Percentiles rank a stretch among this genome's conserved stretches.
Conservation (phyloP, 2,329 filamentous ascomycete genomes). For the Ophiostoma quercus region DNA sequence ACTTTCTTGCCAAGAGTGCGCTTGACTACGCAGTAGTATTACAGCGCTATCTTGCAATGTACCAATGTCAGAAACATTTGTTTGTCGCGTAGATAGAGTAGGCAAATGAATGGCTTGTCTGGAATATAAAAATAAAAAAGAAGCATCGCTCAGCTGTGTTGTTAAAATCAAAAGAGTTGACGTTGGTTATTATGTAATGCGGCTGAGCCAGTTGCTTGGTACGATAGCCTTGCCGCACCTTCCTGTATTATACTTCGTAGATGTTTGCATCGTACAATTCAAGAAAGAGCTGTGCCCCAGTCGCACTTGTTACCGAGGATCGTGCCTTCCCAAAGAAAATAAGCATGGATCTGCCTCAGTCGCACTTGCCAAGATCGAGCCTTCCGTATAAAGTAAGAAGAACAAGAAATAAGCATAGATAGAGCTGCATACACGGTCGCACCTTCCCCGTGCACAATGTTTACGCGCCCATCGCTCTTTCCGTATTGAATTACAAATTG, state of each 20-base stretch:
- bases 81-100: neutral
- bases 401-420: neutral
- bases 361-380: neutral
- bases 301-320: neutral
- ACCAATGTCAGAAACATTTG: neutral
- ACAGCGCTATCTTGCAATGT: neutral
- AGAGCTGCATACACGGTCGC: neutral
- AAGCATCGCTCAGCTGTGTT: neutral
- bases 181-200: conserved; percentile 2
- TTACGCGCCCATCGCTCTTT: neutral
- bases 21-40: neutral
- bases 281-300: neutral
- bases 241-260: neutral
- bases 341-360: neutral
- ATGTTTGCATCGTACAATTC: neutral
- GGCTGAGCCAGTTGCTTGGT: neutral
- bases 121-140: neutral
- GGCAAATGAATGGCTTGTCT: neutral
- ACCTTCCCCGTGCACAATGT: neutral
- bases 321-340: neutral
- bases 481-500: neutral
- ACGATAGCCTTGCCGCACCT: neutral
- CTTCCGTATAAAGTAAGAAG: neutral
- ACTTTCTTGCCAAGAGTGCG: neutral
- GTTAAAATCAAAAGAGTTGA: neutral